Conservation (phyloP, 2,329 filamentous ascomycete species). For the Microthyrium microscopicum region DNA sequence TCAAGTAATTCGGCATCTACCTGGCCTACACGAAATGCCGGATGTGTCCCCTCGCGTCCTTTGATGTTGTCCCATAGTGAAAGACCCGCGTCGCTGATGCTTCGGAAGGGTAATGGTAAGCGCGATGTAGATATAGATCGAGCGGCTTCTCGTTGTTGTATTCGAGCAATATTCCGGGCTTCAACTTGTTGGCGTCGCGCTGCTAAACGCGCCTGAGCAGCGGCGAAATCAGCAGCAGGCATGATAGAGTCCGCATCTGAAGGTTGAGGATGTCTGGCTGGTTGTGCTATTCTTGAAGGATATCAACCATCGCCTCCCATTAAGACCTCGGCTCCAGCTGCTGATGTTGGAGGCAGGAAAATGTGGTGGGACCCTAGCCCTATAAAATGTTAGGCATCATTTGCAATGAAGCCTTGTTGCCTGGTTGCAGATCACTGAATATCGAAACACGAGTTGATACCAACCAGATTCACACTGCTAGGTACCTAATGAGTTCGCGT, state of each 20-base stretch:
- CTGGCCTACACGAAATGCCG: slow-evolving; percentile 85
- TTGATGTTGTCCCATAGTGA: slow-evolving; percentile 54
- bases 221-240: slow-evolving; percentile 58
- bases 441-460: too few species aligned
- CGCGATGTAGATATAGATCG: slow-evolving; percentile 20
- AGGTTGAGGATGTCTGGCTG: too few species aligned
- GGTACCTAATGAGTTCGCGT: too few species aligned
- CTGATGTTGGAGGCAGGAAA: too few species aligned
- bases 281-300: too few species aligned
- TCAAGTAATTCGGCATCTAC: slow-evolving; percentile 91
- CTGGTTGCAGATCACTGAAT: too few species aligned
- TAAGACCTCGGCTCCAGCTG: too few species aligned
- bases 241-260: slow-evolving; percentile 19
- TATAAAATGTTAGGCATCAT: too few species aligned
- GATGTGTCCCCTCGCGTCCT: slow-evolving; percentile 61
- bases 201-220: slow-evolving; percentile 73
- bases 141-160: slow-evolving; percentile 28
- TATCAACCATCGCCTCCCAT: too few species aligned
- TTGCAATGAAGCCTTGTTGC: too few species aligned
- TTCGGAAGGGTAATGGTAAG: slow-evolving; percentile 41
- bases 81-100: slow-evolving; percentile 31
- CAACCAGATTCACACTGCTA: too few species aligned
- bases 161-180: slow-evolving; percentile 42
- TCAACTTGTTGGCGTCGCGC: slow-evolving; percentile 66
- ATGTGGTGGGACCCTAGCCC: too few species aligned